Percentiles rank a stretch among this genome's conserved stretches.
phyloP scores from a whole-genome alignment of 225 moss, liverwort and hornwort species.

The Marchantia paleacea region DNA sequence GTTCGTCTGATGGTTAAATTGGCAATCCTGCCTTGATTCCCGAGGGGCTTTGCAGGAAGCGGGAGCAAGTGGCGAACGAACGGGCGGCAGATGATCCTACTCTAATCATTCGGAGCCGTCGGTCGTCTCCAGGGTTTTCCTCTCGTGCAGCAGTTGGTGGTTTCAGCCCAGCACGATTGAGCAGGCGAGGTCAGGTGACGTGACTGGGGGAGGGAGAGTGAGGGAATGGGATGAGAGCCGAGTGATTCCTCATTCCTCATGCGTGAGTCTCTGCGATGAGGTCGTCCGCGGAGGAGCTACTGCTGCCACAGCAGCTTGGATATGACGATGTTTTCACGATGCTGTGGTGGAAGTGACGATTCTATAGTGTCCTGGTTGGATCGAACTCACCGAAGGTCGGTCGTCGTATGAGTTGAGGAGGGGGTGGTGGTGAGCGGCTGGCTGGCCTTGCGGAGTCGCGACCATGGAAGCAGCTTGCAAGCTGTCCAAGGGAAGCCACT shows the following conservation, averaged over 20 bases:
- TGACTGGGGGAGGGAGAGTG: not conserved
- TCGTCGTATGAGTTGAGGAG: conserved; percentile 9
- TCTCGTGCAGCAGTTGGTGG: conserved; percentile 4
- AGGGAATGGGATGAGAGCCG: not conserved
- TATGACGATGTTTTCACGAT: not conserved
- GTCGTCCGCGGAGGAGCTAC: not conserved
- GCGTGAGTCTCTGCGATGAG: no score
- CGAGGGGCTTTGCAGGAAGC: no score
- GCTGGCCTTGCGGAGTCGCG: not conserved
- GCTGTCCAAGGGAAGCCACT: not conserved
- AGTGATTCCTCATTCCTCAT: not conserved
- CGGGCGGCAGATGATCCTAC: not conserved
- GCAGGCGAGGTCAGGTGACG: not conserved
- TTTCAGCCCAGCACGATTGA: not conserved
- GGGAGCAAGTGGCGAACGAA: not conserved
- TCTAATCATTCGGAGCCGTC: not conserved
- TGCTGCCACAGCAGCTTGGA: not conserved
- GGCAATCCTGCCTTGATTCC: not conserved
- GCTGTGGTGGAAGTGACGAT: not conserved
- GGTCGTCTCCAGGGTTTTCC: not conserved
- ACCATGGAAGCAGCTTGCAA: not conserved
- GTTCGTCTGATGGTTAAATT: not conserved
- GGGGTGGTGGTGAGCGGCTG: not conserved
- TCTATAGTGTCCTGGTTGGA: not conserved
- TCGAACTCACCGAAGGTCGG: not conserved